Evolutionary conservation across 2,329 filamentous ascomycete species (phyloP).

Genomic region (Penicillium sp.): DNA sequence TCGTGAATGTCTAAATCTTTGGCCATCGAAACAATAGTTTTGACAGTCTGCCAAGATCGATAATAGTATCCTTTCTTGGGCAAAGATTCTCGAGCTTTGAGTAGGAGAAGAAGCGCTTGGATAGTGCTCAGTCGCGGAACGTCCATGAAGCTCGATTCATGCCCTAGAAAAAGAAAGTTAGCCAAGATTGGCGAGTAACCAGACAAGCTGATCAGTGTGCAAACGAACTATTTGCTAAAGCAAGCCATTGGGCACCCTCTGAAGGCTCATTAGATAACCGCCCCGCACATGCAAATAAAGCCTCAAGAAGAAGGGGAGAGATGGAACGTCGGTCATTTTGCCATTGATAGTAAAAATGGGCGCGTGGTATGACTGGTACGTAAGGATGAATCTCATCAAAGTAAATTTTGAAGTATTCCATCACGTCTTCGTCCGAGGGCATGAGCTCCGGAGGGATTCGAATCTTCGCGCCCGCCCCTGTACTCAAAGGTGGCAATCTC

Average conservation of each 20-base stretch:
- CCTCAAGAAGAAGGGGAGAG: slow-evolving; percentile 83
- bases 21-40: slow-evolving; percentile 87
- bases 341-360: slow-evolving; percentile 86
- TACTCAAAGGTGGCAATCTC: slow-evolving; percentile 64
- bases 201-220: no score
- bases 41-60: slow-evolving; percentile 93
- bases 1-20: slow-evolving; percentile 88
- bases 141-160: slow-evolving; percentile 91
- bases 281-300: slow-evolving; percentile 85
- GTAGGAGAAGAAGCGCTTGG: slow-evolving; percentile 78
- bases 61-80: slow-evolving; percentile 95
- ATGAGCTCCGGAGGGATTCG: slow-evolving; percentile 90
- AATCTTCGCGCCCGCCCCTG: slow-evolving; percentile 70
- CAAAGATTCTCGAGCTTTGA: slow-evolving; percentile 88
- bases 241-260: slow-evolving; percentile 88
- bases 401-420: slow-evolving; percentile 85
- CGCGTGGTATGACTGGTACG: slow-evolving; percentile 80
- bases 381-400: slow-evolving; percentile 91
- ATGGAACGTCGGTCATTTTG: slow-evolving; percentile 75
- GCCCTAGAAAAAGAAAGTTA: slow-evolving; percentile 61
- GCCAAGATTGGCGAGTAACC: no score
- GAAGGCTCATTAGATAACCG: slow-evolving; percentile 78
- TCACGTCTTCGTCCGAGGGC: slow-evolving; percentile 77
- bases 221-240: slow-evolving; percentile 72
- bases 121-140: slow-evolving; percentile 85